A percentile compares a stretch with the other conserved stretches of the same genome.
phyloP scores from a whole-genome alignment of 805 yeast genomes.

The Cephaloascus fragrans region DNA sequence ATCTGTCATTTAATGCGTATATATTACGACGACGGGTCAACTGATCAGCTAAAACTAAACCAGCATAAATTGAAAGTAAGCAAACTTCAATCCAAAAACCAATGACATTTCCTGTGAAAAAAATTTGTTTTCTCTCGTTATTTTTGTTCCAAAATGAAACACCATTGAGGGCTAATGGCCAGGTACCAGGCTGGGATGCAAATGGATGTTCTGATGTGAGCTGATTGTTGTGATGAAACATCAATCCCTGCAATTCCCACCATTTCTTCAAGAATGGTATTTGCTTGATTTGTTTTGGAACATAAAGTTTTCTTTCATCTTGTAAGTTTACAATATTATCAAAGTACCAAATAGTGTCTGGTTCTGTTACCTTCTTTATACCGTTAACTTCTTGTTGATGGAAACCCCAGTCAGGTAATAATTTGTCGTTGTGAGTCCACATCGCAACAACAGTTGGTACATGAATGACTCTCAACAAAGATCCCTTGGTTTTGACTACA shows the following conservation, averaged over 20 bases:
- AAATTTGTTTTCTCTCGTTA: conserved; percentile 62
- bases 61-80: conserved; percentile 52
- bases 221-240: conserved; percentile 90
- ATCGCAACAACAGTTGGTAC: conserved; percentile 83
- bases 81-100: conserved; percentile 85
- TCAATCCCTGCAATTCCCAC: conserved; percentile 76
- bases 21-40: conserved; percentile 66
- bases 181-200: conserved; percentile 82
- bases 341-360: conserved; percentile 65
- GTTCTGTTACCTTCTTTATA: conserved; percentile 66
- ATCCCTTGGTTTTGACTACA: conserved; percentile 58
- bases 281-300: conserved; percentile 52
- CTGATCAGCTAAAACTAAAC: conserved; percentile 64
- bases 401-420: conserved; percentile 93
- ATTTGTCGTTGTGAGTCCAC: conserved; percentile 82
- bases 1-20: conserved; percentile 42
- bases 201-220: conserved; percentile 87
- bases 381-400: conserved; percentile 92
- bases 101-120: conserved; percentile 78
- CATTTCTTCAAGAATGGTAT: conserved; percentile 79
- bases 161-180: conserved; percentile 89
- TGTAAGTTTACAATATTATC: conserved; percentile 58
- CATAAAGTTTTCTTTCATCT: conserved; percentile 53
- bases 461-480: conserved; percentile 65
- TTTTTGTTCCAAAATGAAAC: conserved; percentile 87